phyloP scores from a whole-genome alignment of 2,329 filamentous ascomycete species.

The Xenosphaeropsis pyriputrescens region DNA sequence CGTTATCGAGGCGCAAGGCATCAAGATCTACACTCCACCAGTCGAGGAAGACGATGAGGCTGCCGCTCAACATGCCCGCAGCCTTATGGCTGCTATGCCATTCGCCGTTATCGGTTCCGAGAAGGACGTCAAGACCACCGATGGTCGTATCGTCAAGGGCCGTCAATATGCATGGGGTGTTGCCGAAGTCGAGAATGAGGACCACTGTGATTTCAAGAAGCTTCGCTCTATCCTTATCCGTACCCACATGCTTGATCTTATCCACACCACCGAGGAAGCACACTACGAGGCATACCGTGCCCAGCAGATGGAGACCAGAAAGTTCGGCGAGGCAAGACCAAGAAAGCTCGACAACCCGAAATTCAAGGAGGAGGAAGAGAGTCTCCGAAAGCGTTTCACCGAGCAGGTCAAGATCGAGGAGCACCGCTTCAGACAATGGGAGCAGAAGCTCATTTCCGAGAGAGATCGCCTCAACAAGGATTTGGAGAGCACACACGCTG shows the following conservation, averaged over 20 bases:
- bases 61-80: conserved; percentile 85
- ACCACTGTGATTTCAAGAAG: conserved; percentile 99
- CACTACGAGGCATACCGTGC: conserved; percentile 99
- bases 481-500: conserved; percentile 91
- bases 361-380: conserved; percentile 99
- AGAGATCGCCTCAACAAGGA: conserved; percentile 99
- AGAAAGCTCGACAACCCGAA: conserved; percentile 99
- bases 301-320: conserved; percentile 98
- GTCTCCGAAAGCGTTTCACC: conserved; percentile 94
- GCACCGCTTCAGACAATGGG: conserved; percentile 97
- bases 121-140: conserved; percentile 95
- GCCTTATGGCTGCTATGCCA: conserved; percentile 91
- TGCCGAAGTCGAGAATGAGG: conserved; percentile 98
- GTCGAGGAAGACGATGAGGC: conserved; percentile 97
- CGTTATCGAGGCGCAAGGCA: conserved; percentile 95
- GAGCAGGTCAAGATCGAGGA: conserved; percentile 99
- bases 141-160: conserved; percentile 95
- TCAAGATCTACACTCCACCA: conserved; percentile 98
- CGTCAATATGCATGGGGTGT: conserved; percentile 99
- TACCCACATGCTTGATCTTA: conserved; percentile 98
- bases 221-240: conserved; percentile 96
- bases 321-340: conserved; percentile 94
- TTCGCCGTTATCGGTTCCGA: conserved; percentile 98
- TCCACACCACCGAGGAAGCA: conserved; percentile 97
- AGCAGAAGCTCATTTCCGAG: conserved; percentile 99